Base-by-base conservation (phyloP, 2,329 filamentous ascomycete species). In the Fusarium torulosum region DNA sequence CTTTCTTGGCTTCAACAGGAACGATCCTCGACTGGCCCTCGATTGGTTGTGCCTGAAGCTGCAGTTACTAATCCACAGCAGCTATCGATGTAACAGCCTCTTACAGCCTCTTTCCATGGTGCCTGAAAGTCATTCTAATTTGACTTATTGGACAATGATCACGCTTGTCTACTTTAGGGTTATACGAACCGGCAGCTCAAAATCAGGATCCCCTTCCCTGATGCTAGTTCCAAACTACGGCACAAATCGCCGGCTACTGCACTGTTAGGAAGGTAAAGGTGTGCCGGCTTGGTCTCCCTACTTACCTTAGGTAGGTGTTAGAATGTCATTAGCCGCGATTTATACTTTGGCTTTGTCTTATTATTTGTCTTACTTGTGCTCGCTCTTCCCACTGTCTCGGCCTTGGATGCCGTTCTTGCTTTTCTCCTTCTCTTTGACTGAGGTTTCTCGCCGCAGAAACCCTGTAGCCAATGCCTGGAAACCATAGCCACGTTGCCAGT, bases 331-430 rank as follows among this genome's bases (percentile, higher is more conserved):
- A 44, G 56, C 61, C 66, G 67, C 53, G 17, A 43, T 59, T 69
- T 63, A 46, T 57, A 37, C 66, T 67, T 69, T 58, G 49, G 23
- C 25, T 37, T 61, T 17, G 19, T 54, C 25, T 57, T 43, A 43
- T 42, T 23, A 43, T 42, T 23, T 56, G 31, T 53, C 20, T 27
- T 15, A 37, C 35, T 37, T 37, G 35, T 37, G 17, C 17, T 37
- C 9, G 35, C 8, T 37, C 17, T 19, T 31, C 33, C 33, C 43
- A 35, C 21, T 19, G 20, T 6, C 43, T 44, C 40, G 20, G 33
- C 45, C 31, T 25, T 15, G 19, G 17, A n/a, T 27, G n/a, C n/a
- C 21, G 17, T 31, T 23, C 35, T 5, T 27, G 38, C 1, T 56
- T 17, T 13, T 53, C 25, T 3, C 53, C 40, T 21, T 27, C 19